A percentile compares a stretch with the other conserved stretches of the same genome.
Conservation (phyloP, 345 rosid species). For the Salix udensis region DNA sequence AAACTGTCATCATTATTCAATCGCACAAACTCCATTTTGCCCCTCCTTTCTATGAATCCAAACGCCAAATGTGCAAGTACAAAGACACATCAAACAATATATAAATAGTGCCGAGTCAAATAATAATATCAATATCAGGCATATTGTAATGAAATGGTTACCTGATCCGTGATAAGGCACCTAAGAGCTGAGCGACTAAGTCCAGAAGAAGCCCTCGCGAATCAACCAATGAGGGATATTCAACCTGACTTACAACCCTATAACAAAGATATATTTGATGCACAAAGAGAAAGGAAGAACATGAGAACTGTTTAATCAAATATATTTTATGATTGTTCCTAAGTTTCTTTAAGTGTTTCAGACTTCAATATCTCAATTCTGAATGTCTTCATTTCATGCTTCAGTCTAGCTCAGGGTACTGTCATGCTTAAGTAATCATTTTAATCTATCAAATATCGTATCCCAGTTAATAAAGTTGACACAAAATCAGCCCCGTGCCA, state of each 20-base stretch:
- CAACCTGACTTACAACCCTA: conserved; percentile 98
- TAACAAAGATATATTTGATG: conserved; percentile 23
- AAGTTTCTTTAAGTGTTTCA: neutral
- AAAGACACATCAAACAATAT: neutral
- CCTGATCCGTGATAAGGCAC: conserved; percentile 98
- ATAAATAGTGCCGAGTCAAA: too few species aligned
- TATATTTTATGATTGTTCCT: neutral
- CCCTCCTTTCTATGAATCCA: too few species aligned
- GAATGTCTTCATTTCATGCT: conserved; percentile 5
- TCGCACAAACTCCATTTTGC: too few species aligned
- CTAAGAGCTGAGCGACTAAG: conserved; percentile 93
- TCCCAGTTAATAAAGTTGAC: neutral
- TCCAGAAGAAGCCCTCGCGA: conserved; percentile 94
- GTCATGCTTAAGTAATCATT: neutral
- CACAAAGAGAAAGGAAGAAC: neutral
- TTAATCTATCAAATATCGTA: conserved; percentile 5
- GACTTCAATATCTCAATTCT: conserved; percentile 1
- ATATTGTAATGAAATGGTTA: conserved; percentile 20
- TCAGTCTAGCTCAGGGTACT: neutral
- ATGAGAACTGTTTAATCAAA: neutral
- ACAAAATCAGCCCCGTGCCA: neutral
- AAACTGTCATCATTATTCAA: neutral
- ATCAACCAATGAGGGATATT: conserved; percentile 96
- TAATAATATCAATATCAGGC: conserved; percentile 1
- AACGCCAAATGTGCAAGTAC: neutral